A percentile compares a stretch with the other conserved stretches of the same genome.
Evolutionary conservation across 2,329 filamentous ascomycete genomes (phyloP).

Genomic region (Westerdykella aurantiaca): DNA sequence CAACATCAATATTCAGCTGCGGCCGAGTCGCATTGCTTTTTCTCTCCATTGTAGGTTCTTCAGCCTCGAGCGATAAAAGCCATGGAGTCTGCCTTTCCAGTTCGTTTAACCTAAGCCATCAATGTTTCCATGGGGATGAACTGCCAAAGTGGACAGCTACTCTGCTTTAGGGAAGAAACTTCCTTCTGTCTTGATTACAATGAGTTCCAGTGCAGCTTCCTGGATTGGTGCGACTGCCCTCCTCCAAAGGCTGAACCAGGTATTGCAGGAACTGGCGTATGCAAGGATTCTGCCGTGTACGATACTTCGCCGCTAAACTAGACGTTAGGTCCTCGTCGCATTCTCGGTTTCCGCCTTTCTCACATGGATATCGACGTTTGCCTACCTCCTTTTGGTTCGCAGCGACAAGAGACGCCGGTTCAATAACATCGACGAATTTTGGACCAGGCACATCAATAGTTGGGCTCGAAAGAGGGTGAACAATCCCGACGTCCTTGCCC

Average conservation of each 20-base stretch:
- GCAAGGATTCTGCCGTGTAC: background rate
- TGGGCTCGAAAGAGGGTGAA: background rate
- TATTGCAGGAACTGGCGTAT: background rate
- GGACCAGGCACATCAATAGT: background rate
- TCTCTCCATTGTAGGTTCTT: too few relatives aligned
- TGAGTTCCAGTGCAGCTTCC: background rate
- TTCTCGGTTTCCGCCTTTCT: background rate
- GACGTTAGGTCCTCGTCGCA: conserved; percentile 2
- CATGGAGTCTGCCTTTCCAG: too few relatives aligned
- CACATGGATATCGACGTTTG: conserved; percentile 1
- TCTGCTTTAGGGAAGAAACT: too few relatives aligned
- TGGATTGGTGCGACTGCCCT: background rate
- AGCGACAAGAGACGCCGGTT: background rate
- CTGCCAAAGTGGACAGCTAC: too few relatives aligned
- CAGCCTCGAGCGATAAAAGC: too few relatives aligned
- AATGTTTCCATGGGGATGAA: too few relatives aligned
- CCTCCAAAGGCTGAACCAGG: background rate
- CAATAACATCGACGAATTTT: background rate
- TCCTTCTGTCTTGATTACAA: background rate
- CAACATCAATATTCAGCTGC: too few relatives aligned
- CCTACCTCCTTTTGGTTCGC: background rate
- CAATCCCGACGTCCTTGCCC: background rate
- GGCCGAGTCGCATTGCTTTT: too few relatives aligned
- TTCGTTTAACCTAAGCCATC: too few relatives aligned
- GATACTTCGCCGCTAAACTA: too few relatives aligned